phyloP scores from a whole-genome alignment of 2,329 filamentous ascomycete genomes.

The Verticillium tricorpus region DNA sequence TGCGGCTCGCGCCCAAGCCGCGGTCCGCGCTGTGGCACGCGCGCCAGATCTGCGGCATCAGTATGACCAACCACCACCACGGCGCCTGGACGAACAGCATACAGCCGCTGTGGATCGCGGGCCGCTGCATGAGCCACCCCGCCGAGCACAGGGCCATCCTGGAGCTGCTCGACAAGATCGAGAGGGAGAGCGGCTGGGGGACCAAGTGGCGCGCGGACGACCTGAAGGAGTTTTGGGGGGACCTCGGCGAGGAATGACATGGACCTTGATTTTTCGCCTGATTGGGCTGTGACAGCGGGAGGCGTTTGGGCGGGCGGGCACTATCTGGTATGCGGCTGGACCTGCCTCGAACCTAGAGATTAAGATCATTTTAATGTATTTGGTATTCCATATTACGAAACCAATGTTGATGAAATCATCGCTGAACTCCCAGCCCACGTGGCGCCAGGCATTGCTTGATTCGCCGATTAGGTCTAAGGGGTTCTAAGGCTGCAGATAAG shows the following conservation, averaged over 20 bases:
- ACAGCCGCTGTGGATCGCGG: conserved; percentile 50
- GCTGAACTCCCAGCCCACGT: no score
- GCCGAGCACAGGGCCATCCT: conserved; percentile 37
- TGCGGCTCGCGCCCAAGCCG: conserved; percentile 33
- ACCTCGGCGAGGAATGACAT: conserved; percentile 17
- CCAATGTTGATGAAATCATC: no score
- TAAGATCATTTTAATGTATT: no score
- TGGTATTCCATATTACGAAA: no score
- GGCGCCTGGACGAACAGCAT: conserved; percentile 51
- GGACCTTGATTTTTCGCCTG: background rate
- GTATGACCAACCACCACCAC: conserved; percentile 45
- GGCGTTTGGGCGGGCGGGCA: no score
- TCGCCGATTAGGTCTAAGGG: no score
- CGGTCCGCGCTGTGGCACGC: conserved; percentile 45
- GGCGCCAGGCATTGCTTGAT: no score
- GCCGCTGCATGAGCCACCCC: conserved; percentile 44
- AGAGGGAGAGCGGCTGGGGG: conserved; percentile 47
- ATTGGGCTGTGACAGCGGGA: background rate
- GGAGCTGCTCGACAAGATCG: conserved; percentile 41
- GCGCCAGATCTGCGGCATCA: conserved; percentile 47
- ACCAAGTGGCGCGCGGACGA: conserved; percentile 50
- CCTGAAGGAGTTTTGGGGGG: conserved; percentile 46
- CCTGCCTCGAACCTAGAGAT: no score
- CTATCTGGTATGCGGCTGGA: no score
- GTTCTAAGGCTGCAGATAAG: no score